phyloP scores from a whole-genome alignment of 805 yeast species.

The Candida wancherniae region DNA sequence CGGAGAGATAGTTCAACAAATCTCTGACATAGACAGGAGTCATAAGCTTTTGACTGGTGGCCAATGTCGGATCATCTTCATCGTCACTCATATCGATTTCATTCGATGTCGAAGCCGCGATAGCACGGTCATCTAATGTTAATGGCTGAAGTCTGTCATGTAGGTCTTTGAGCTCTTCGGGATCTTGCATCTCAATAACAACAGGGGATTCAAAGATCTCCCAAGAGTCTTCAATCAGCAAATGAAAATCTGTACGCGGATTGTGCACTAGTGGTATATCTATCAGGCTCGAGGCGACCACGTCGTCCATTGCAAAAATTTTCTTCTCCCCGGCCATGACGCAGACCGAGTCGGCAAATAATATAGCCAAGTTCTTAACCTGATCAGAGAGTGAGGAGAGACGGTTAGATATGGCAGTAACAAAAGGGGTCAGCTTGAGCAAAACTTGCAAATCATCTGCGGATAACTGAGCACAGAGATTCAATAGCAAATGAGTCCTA shows the following conservation, averaged over 20 bases:
- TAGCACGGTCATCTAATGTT: neutral
- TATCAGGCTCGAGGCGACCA: conserved; percentile 2
- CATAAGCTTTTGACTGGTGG: conserved; percentile 29
- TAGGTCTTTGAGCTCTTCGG: conserved; percentile 6
- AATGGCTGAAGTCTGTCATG: conserved; percentile 2
- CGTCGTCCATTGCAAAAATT: conserved; percentile 29
- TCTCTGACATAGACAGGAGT: conserved; percentile 72
- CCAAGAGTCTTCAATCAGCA: conserved; percentile 19
- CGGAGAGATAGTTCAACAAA: conserved; percentile 50
- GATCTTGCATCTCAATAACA: conserved; percentile 6
- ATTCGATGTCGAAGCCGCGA: conserved; percentile 16
- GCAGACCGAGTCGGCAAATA: conserved; percentile 51
- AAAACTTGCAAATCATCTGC: conserved; percentile 21
- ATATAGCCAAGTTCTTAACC: conserved; percentile 51
- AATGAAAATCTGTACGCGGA: neutral
- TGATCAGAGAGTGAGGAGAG: conserved; percentile 44
- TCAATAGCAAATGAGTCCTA: conserved; percentile 44
- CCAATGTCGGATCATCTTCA: conserved; percentile 47
- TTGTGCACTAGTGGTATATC: conserved; percentile 2
- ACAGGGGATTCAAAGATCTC: conserved; percentile 12
- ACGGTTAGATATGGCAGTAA: conserved; percentile 49
- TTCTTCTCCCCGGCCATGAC: conserved; percentile 22
- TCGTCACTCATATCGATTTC: conserved; percentile 34
- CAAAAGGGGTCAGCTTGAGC: conserved; percentile 35
- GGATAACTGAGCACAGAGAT: conserved; percentile 23